phyloP scores from a whole-genome alignment of 768 basidiomycete genomes.

The Tubosaeta brunneosetosa region DNA sequence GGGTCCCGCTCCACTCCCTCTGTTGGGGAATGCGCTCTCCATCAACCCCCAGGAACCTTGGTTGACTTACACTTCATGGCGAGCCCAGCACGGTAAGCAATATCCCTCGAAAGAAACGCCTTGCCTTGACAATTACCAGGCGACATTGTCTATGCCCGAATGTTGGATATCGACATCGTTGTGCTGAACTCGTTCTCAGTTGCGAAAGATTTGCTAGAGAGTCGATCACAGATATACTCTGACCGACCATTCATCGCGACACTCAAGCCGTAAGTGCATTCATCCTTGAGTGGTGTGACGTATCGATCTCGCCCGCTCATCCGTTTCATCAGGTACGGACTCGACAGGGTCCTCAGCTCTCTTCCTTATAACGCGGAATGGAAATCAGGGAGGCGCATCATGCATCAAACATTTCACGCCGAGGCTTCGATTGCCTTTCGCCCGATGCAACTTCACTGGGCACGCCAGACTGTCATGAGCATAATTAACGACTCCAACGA shows the following conservation, averaged over 20 bases:
- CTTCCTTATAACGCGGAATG: neutral
- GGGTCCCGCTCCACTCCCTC: slow-evolving; percentile 7
- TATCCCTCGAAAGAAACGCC: neutral
- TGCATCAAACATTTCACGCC: slow-evolving; percentile 3
- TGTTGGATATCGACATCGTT: slow-evolving; percentile 41
- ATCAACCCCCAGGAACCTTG: slow-evolving; percentile 6
- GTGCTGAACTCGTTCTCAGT: slow-evolving; percentile 41
- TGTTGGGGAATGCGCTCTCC: neutral
- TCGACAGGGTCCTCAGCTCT: slow-evolving; percentile 2
- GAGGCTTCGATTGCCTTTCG: neutral
- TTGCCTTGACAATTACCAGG: slow-evolving; percentile 20
- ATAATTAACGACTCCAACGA: neutral
- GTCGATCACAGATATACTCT: slow-evolving; percentile 42
- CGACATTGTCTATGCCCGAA: slow-evolving; percentile 41
- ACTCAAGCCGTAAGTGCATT: slow-evolving; percentile 2
- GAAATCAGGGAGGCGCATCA: slow-evolving; percentile 1
- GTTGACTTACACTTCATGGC: slow-evolving; percentile 8
- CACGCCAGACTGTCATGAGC: neutral
- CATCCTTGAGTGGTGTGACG: no score
- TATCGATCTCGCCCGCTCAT: no score
- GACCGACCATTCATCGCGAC: slow-evolving; percentile 38
- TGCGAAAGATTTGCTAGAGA: slow-evolving; percentile 42
- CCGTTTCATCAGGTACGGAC: slow-evolving; percentile 3
- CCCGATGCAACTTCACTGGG: slow-evolving; percentile 4
- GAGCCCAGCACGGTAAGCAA: slow-evolving; percentile 5